Evolutionary conservation across 352 stramenopile species (phyloP).

Genomic region (Phytophthora sp.): DNA sequence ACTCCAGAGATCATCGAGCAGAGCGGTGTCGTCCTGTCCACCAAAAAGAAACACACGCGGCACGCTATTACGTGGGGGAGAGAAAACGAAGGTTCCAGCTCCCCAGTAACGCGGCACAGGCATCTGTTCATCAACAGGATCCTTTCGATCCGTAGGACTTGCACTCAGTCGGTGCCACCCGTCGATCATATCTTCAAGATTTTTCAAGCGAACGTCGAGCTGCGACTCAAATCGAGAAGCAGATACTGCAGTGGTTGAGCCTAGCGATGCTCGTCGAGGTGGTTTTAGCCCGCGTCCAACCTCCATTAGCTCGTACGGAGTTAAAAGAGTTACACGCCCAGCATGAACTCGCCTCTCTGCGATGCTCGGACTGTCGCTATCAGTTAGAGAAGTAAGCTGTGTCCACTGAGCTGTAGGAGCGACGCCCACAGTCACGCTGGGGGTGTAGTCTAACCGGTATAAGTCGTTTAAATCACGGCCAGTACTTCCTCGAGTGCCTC

Average conservation of each 20-base stretch:
- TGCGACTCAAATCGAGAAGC: constrained; percentile 37
- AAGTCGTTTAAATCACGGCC: constrained; percentile 51
- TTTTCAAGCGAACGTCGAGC: constrained; percentile 44
- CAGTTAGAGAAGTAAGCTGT: constrained; percentile 36
- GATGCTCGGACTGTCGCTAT: constrained; percentile 29
- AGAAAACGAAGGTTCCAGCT: constrained; percentile 41
- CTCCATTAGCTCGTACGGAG: constrained; percentile 53
- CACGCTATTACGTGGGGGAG: not conserved
- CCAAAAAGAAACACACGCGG: constrained; percentile 61
- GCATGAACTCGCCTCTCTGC: constrained; percentile 31
- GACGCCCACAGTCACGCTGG: constrained; percentile 9
- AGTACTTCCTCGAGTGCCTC: constrained; percentile 43
- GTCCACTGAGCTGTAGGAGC: constrained; percentile 44
- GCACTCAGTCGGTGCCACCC: constrained; percentile 38
- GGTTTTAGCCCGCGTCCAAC: constrained; percentile 37
- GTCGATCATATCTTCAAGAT: constrained; percentile 43
- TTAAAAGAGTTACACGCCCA: constrained; percentile 48
- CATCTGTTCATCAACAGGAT: constrained; percentile 9
- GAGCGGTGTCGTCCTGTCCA: constrained; percentile 69
- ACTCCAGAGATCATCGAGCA: constrained; percentile 69
- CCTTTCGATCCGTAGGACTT: not conserved
- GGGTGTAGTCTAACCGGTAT: constrained; percentile 67
- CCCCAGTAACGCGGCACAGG: constrained; percentile 52
- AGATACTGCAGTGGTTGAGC: constrained; percentile 11
- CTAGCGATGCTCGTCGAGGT: constrained; percentile 30